Percentiles rank a stretch among this genome's conserved stretches.
These are phyloP conservation scores for Pichia sp. DNA, from an alignment of 1,139 yeast species.

Conservation along the genomic window DNA sequence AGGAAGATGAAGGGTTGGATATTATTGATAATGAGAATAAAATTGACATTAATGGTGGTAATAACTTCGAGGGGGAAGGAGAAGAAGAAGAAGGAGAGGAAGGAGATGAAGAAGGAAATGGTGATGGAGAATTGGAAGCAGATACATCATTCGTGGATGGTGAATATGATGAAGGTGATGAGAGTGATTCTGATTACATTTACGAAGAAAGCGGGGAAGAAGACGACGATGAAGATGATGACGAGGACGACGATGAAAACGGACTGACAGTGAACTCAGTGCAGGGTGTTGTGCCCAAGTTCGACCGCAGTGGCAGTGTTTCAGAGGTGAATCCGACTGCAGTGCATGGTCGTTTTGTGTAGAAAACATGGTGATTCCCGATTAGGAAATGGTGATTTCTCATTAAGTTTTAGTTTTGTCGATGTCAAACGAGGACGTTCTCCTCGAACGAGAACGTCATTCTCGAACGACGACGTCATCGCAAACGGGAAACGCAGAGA, in stretches of 20 bases:
- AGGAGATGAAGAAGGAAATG: constrained; percentile 28
- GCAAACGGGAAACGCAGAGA: no score
- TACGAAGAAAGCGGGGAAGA: constrained; percentile 26
- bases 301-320: constrained; percentile 2
- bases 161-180: constrained; percentile 2
- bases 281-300: not conserved
- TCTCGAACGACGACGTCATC: no score
- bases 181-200: constrained; percentile 26
- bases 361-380: not conserved
- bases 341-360: constrained; percentile 6
- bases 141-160: constrained; percentile 4
- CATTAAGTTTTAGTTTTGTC: no score
- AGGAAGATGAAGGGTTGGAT: not conserved
- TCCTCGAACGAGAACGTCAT: no score
- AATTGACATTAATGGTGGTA: not conserved
- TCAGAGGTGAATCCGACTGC: constrained; percentile 2
- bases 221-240: constrained; percentile 6
- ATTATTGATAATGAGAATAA: not conserved
- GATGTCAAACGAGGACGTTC: no score
- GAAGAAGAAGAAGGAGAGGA: constrained; percentile 29
- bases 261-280: not conserved
- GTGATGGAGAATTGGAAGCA: constrained; percentile 23
- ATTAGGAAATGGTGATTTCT: not conserved
- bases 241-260: constrained; percentile 2
- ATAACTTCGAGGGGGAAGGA: constrained; percentile 22